Base-by-base conservation (phyloP, 805 yeast species). In the Candida hispaniensis region DNA sequence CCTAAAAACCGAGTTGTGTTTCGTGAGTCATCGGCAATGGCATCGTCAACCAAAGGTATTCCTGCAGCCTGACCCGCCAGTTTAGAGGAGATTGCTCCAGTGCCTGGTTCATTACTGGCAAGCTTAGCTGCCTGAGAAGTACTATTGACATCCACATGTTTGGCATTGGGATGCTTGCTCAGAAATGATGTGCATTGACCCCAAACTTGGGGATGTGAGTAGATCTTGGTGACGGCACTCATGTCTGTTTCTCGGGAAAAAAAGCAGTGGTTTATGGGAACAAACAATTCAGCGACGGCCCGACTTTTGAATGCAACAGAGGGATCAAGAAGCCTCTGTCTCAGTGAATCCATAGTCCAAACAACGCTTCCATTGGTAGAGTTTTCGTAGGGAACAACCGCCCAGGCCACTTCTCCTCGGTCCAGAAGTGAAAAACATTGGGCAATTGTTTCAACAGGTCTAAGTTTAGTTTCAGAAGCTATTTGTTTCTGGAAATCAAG, bases 171-270 rank as follows among this genome's bases (percentile, higher is more conserved):
- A 42, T 43, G 43, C 12, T 60, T 50, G 29, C 45, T 33, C 18
- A 43, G 33, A 25, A 79, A 51, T 60, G 80, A 91, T 14, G 60
- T 53, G 32, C 81, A 76, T 53, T 88, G 98, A 7, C 95, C 93
- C 98, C 98, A 88, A 0, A 86, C 98, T 55, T 88, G 98, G 2
- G 98, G 96, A 56, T 88, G 98, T 3, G 95, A 80, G 58, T 80
- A 81, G 12, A 88, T 67, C 18, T 64, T 69, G 10, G 51, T 56
- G 34, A 85, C 67, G 9, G 64, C 52, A 1, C 53, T 44, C 3
- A 77, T 45, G 19, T 62, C 63, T 5, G 16, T 18, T 24, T 41
- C 24, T 6, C 28, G 64, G 4, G 75, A 57, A 41, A 75, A 60
- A 22, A 88, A 61, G 52, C 78, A 77, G 59, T 91, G 97, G 40